Evolutionary conservation across 1,284 basidiomycete species (phyloP).

Genomic region (Apiotrichum sp.): DNA sequence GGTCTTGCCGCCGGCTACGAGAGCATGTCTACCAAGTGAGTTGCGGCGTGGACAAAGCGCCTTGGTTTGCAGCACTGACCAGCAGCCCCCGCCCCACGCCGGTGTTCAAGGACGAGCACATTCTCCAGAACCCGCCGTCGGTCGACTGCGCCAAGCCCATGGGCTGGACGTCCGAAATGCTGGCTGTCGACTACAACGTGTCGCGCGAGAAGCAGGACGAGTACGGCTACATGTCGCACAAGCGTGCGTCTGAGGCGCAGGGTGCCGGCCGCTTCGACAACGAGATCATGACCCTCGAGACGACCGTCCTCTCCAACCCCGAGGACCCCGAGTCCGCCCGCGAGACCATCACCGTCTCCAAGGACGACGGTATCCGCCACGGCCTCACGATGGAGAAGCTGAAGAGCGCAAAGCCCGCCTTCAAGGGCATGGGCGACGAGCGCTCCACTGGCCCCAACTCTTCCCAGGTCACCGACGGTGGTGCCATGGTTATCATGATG

Average conservation of each 20-base stretch:
- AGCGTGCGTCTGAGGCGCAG: slow-evolving; percentile 60
- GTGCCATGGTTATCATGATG: slow-evolving; percentile 80
- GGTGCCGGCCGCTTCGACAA: slow-evolving; percentile 61
- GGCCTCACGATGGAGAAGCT: slow-evolving; percentile 68
- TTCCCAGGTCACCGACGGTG: slow-evolving; percentile 79
- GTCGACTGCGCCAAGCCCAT: slow-evolving; percentile 77
- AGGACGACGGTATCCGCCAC: slow-evolving; percentile 76
- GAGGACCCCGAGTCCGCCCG: slow-evolving; percentile 24
- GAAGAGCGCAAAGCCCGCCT: slow-evolving; percentile 66
- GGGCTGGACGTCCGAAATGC: slow-evolving; percentile 89
- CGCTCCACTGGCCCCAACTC: slow-evolving; percentile 74
- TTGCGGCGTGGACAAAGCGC: slow-evolving; percentile 55
- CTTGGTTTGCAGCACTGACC: neutral
- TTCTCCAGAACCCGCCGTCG: slow-evolving; percentile 59
- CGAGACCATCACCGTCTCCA: slow-evolving; percentile 55
- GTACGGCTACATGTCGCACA: slow-evolving; percentile 74
- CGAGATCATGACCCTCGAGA: slow-evolving; percentile 77
- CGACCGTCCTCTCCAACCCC: slow-evolving; percentile 33
- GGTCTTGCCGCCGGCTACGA: slow-evolving; percentile 77
- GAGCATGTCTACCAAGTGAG: slow-evolving; percentile 60
- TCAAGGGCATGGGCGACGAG: slow-evolving; percentile 76
- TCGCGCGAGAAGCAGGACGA: slow-evolving; percentile 71
- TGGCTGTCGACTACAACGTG: slow-evolving; percentile 66
- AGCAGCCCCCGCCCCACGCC: slow-evolving; percentile 69
- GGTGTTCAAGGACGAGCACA: slow-evolving; percentile 62